These are phyloP conservation scores for Hypoxylon sp. DNA, from an alignment of 2,329 filamentous ascomycete genomes.

Conservation along the genomic window DNA sequence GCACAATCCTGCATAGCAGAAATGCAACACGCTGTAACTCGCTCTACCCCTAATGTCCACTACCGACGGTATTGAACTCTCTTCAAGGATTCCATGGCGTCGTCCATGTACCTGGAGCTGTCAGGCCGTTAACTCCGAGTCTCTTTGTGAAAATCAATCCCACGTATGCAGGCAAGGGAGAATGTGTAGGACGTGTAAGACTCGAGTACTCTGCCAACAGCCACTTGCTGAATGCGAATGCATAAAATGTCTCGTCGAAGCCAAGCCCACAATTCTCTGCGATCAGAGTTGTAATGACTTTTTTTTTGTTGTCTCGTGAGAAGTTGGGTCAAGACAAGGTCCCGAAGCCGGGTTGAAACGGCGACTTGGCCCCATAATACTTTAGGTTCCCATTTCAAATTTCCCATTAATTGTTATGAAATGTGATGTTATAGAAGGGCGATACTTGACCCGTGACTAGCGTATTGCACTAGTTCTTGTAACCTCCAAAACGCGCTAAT, in stretches of 20 bases:
- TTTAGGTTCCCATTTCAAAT: conserved; percentile 17
- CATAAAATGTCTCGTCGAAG: conserved; percentile 15
- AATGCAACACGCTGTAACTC: conserved; percentile 31
- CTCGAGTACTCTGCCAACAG: conserved; percentile 2
- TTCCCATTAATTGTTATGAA: conserved; percentile 24
- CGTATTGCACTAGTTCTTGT: conserved; percentile 1
- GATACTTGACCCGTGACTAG: conserved; percentile 32
- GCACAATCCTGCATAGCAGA: conserved; percentile 41
- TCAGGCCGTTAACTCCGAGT: conserved; percentile 36
- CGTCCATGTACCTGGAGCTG: conserved; percentile 2
- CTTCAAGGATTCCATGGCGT: conserved; percentile 9
- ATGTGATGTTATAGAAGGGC: conserved; percentile 8
- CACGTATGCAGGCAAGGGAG: conserved; percentile 20
- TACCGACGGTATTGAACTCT: conserved; percentile 25
- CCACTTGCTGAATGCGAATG: not conserved
- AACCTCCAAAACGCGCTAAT: conserved; percentile 31
- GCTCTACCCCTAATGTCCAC: conserved; percentile 21
- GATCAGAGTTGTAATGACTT: not conserved
- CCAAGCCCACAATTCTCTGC: conserved; percentile 15
- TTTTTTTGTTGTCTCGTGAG: conserved; percentile 16
- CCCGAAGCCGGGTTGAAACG: conserved; percentile 31
- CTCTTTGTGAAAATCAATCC: conserved; percentile 15
- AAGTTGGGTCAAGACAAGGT: conserved; percentile 19
- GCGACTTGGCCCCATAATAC: conserved; percentile 27
- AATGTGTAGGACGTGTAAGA: conserved; percentile 5